Percentiles rank a stretch among this genome's conserved stretches.
Evolutionary conservation across 1,284 basidiomycete species (phyloP).

Genomic region (Sphaerobolus stellatus): DNA sequence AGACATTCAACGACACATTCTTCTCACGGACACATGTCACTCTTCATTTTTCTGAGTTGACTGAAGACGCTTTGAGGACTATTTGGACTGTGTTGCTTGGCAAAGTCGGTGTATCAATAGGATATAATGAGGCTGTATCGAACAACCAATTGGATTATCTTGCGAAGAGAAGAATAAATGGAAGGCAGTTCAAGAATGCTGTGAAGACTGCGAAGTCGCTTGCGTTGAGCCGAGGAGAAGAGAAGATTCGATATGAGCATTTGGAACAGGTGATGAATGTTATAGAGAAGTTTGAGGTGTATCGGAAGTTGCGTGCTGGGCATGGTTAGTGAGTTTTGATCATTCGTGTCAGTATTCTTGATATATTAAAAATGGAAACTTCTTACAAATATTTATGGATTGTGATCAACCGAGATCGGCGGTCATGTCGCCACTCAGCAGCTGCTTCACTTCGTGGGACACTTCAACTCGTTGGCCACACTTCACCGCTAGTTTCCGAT

Average conservation of each 20-base stretch:
- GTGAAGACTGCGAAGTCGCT: conserved; percentile 59
- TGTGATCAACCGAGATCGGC: no score
- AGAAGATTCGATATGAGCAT: conserved; percentile 45
- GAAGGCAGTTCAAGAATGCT: conserved; percentile 65
- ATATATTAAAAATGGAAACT: no score
- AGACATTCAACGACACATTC: conserved; percentile 66
- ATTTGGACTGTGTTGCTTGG: conserved; percentile 57
- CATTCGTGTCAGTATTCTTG: no score
- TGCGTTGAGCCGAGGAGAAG: conserved; percentile 46
- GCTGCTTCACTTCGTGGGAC: no score
- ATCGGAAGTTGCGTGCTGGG: conserved; percentile 33
- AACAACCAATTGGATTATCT: conserved; percentile 43
- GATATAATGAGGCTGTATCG: conserved; percentile 35
- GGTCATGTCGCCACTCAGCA: no score
- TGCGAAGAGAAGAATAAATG: conserved; percentile 52
- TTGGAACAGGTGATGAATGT: conserved; percentile 57
- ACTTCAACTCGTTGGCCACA: no score
- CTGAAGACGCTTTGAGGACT: conserved; percentile 45
- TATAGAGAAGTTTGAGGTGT: conserved; percentile 57
- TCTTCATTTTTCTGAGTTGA: conserved; percentile 55
- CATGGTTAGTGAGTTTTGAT: no score
- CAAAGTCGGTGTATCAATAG: conserved; percentile 40
- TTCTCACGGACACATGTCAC: conserved; percentile 64
- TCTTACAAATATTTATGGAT: no score
- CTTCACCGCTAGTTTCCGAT: no score